Evolutionary conservation across 2,329 filamentous ascomycete species (phyloP).

Genomic region (Paramyrothecium roridum): DNA sequence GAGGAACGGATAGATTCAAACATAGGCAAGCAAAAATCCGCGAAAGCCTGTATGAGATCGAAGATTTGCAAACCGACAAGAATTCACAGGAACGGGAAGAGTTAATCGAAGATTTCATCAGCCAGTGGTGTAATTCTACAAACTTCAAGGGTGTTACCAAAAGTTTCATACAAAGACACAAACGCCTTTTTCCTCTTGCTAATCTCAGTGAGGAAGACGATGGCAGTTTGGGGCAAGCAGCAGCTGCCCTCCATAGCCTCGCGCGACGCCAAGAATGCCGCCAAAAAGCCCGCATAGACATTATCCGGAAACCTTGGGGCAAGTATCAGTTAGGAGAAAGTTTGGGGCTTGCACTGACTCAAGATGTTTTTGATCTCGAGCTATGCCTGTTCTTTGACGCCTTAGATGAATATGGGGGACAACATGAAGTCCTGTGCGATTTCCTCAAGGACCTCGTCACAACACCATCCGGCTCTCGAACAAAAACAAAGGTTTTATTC

Average conservation of each 20-base stretch:
- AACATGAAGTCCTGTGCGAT: not conserved
- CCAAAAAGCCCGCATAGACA: not conserved
- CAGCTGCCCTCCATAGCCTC: not conserved
- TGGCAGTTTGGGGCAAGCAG: not conserved
- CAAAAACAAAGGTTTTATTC: not conserved
- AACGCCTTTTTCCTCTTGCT: not conserved
- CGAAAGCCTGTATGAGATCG: not conserved
- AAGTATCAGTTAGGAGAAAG: not conserved
- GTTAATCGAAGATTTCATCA: not conserved
- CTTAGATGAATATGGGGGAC: not conserved
- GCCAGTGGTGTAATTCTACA: not conserved
- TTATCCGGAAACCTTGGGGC: not conserved
- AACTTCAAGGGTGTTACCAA: not conserved
- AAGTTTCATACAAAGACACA: not conserved
- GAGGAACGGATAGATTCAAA: not conserved
- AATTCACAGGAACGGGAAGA: not conserved
- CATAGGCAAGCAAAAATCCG: not conserved
- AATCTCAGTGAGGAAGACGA: not conserved
- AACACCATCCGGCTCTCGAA: not conserved
- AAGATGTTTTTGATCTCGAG: not conserved
- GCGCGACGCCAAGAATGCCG: not conserved
- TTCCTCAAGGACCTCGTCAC: not conserved
- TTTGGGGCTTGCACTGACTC: not conserved
- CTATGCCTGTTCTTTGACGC: not conserved
- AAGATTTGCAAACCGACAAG: not conserved